phyloP scores from a whole-genome alignment of 306 rosid species.

The Acmispon strigosus region DNA sequence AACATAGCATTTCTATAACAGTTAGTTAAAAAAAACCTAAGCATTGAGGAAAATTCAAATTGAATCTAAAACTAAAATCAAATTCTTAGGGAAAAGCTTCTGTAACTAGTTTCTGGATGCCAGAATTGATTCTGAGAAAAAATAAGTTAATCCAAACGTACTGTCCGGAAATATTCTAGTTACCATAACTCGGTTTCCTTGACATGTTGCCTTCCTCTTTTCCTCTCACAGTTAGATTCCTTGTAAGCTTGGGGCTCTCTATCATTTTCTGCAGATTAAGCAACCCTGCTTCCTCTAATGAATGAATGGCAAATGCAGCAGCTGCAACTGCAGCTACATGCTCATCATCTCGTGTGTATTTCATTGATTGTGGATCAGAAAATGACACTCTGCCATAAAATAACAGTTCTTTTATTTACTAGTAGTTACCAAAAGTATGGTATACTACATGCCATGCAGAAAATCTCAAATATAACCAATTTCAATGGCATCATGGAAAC shows the following conservation, averaged over 20 bases:
- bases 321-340: slow-evolving; percentile 58
- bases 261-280: slow-evolving; percentile 29
- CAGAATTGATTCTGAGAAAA: too few relatives aligned
- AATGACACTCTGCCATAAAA: slow-evolving; percentile 28
- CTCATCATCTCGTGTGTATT: slow-evolving; percentile 26
- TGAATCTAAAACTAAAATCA: too few relatives aligned
- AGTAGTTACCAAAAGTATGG: background rate
- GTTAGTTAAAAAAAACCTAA: background rate
- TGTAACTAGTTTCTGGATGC: too few relatives aligned
- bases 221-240: slow-evolving; percentile 22
- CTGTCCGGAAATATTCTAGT: background rate
- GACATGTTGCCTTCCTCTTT: slow-evolving; percentile 27
- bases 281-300: slow-evolving; percentile 44
- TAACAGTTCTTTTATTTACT: background rate
- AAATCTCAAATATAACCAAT: background rate
- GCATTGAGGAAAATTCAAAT: background rate
- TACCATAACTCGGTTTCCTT: slow-evolving; percentile 24
- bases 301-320: slow-evolving; percentile 58
- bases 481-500: background rate
- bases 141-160: too few relatives aligned
- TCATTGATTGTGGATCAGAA: slow-evolving; percentile 24
- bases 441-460: background rate
- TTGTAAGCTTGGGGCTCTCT: slow-evolving; percentile 23
- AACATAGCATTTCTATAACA: background rate
- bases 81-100: too few relatives aligned